Base-by-base conservation (phyloP, 208 protist genomes). In the Wallacemonas sp. region DNA sequence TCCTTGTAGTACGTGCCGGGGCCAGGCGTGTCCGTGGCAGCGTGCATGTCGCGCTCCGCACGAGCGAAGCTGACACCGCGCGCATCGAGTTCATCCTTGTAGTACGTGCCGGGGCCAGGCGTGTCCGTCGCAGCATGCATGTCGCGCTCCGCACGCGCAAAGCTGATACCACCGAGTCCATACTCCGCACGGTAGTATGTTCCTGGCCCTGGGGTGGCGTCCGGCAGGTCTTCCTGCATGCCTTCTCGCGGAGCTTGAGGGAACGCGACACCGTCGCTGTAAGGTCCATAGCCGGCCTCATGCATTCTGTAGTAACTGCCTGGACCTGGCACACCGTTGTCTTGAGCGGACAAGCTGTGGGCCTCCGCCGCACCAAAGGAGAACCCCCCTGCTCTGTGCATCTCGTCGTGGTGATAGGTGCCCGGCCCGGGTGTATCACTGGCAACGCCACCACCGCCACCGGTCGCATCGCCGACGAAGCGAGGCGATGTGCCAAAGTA, bases 1-100 rank as follows among this genome's bases (percentile, higher is more conserved):
- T 42, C 54, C 17, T 56, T 66, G 63, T 49, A 75, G 63, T 75
- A 75, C 41, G 62, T 64, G 38, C 67, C 67, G 30, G 73, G 73
- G 1, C 73, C 73, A 0, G 56, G 56, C 4, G n/a, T 36, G 56
- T 62, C 39, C 9, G 36, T 41, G 2, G 41, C 38, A 4, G 51
- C 51, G 1, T 58, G 51, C 51, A 58, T 33, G 30, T 58, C 51
- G 2, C 56, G 56, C 36, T 62, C 56, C 5, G 56, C 56, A 38
- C 56, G 56, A 2, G 56, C 19, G 26, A 62, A 62, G 24, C 39
- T 58, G 9, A 58, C 27, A n/a, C 34, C 51, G 12, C 56, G 41
- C 14, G 26, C n/a, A 34, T 49, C 39, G 14, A 49, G 19, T 17
- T 36, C 34, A 28, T 45, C 56, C 12, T 46, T 62, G 26, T 62